These are phyloP conservation scores for Nitzschia sp. DNA, from an alignment of 108 stramenopile species.

Conservation along the genomic window DNA sequence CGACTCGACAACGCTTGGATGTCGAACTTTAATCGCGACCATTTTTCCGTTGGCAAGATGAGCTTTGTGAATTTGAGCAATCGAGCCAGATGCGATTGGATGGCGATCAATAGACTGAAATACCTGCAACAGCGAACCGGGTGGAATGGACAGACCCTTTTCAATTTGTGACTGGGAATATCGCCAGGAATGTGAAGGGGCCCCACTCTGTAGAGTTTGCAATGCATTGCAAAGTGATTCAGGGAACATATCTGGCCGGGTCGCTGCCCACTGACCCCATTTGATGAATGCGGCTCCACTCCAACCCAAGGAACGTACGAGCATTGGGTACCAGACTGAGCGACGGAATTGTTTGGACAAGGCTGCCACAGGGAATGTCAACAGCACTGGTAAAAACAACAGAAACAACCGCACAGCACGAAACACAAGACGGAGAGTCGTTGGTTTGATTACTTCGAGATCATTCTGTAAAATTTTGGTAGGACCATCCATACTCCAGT, in stretches of 20 bases:
- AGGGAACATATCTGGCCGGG: slow-evolving; percentile 83
- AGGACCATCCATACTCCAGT: no score
- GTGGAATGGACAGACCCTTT: slow-evolving; percentile 37
- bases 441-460: not conserved
- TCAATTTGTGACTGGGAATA: slow-evolving; percentile 52
- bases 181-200: slow-evolving; percentile 65
- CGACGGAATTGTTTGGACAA: slow-evolving; percentile 45
- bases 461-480: no score
- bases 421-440: slow-evolving; percentile 17
- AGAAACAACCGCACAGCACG: slow-evolving; percentile 29
- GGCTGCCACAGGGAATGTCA: slow-evolving; percentile 40
- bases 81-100: slow-evolving; percentile 82
- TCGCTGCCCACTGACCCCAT: slow-evolving; percentile 79
- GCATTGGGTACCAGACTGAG: slow-evolving; percentile 49
- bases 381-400: slow-evolving; percentile 41
- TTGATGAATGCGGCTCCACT: slow-evolving; percentile 79
- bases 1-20: slow-evolving; percentile 70
- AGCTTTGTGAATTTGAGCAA: slow-evolving; percentile 83
- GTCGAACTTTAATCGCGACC: slow-evolving; percentile 76
- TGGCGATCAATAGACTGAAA: slow-evolving; percentile 64
- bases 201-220: slow-evolving; percentile 51
- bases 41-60: slow-evolving; percentile 32
- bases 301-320: slow-evolving; percentile 42
- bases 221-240: slow-evolving; percentile 63
- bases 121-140: slow-evolving; percentile 33